These are phyloP conservation scores for Plasmodium ovale DNA, from an alignment of 169 alveolate species.

Conservation along the genomic window DNA sequence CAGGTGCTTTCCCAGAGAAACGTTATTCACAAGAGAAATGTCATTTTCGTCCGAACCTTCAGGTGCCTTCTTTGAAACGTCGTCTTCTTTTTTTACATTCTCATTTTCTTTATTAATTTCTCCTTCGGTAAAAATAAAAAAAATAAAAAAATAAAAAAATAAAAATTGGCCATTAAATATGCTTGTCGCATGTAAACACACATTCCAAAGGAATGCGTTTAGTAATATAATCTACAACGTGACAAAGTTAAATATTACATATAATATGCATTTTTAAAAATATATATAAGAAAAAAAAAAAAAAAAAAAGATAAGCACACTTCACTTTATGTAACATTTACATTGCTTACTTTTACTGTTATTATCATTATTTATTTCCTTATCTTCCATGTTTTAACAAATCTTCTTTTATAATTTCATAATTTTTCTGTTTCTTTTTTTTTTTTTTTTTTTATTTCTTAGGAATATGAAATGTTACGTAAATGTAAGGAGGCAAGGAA, in stretches of 20 bases:
- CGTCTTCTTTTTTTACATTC: conserved; percentile 39
- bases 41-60: conserved; percentile 56
- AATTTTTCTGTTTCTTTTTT: conserved; percentile 12
- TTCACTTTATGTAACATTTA: neutral
- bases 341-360: conserved; percentile 39
- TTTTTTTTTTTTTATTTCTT: neutral
- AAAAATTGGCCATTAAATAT: neutral
- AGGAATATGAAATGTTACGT: too few relatives aligned
- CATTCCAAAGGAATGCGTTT: neutral
- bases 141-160: neutral
- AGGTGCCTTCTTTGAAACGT: conserved; percentile 13
- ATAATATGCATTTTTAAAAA: too few relatives aligned
- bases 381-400: conserved; percentile 68
- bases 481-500: too few relatives aligned
- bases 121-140: neutral
- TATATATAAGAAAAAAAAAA: neutral
- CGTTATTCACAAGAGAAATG: conserved; percentile 34
- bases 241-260: neutral
- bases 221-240: neutral
- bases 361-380: conserved; percentile 54
- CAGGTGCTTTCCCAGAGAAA: conserved; percentile 67
- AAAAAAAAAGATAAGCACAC: neutral
- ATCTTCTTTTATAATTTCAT: conserved; percentile 43
- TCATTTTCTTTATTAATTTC: conserved; percentile 34
- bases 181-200: neutral